Evolutionary conservation across 176 grass and related monocot species (phyloP), one percentile per base, ranked within the genome.

Genomic region (Dactylis glomerata): DNA sequence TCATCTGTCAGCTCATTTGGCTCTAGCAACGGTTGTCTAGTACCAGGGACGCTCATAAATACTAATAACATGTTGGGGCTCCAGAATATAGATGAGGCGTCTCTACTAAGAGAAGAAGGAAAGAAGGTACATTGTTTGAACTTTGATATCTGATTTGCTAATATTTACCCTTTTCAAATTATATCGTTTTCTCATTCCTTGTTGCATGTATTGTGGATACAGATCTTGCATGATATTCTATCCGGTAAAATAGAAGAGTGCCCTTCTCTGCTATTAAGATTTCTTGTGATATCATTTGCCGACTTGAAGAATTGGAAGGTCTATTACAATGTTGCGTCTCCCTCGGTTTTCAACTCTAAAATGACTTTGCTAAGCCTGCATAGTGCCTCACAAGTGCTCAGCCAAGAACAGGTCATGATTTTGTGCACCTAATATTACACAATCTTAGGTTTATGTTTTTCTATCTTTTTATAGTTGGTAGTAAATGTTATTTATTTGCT

Each of bases 281-380:
- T 95, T 47, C 80, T 95, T 92, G 45, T 94, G 72, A 98, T 89
- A 88, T 98, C 96, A 41, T 98, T 86, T 88, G 91, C 89, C 19
- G 96, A 98, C 85, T 82, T 98, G 67, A 98, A 98, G 75, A 98
- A 95, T 76, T 98, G 96, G 96, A 92, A 87, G 47, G 78, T 95
- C 46, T 79, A 89, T 83, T 92, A 94, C 73, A 86, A 90, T 83
- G 66, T 94, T 54, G 91, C 89, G 30, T 98, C 95, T 66, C 93
- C 96, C 12, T 90, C 96, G 55, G 75, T 95, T 72, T 88, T 98
- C 65, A 80, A 93, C 83, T 92, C 91, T 42, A 76, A 86, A 72
- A 90, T 94, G 31, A 90, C 80, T 36, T 44, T 98, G 64, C 88
- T 92, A 54, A 85, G 79, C 24, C 46, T 95, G 31, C 86, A 78